phyloP scores from a whole-genome alignment of 768 basidiomycete species.

The Udeniomyces megalosporus region DNA sequence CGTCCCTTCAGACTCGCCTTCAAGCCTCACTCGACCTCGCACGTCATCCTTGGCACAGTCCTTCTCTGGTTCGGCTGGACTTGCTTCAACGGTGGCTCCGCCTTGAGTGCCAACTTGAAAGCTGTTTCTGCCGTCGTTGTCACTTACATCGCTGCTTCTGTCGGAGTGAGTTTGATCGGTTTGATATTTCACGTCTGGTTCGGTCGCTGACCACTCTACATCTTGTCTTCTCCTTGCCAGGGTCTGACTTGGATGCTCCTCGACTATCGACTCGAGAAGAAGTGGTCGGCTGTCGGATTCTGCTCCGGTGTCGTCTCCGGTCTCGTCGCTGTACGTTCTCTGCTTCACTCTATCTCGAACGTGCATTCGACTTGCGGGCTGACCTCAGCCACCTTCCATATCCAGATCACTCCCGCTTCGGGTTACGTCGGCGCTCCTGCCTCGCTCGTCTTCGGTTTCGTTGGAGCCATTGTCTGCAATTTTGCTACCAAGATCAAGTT shows the following conservation, averaged over 20 bases:
- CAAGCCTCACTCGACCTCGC: slow-evolving; percentile 71
- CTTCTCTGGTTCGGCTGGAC: slow-evolving; percentile 72
- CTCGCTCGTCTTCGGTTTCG: slow-evolving; percentile 54
- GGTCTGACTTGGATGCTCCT: slow-evolving; percentile 58
- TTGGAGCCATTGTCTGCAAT: slow-evolving; percentile 59
- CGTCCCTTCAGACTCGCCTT: slow-evolving; percentile 45
- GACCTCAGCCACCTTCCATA: slow-evolving; percentile 37
- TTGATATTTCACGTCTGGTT: no score
- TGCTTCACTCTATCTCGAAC: no score
- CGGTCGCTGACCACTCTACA: no score
- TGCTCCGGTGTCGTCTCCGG: slow-evolving; percentile 83
- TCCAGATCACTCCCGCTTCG: slow-evolving; percentile 68
- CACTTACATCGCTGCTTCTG: slow-evolving; percentile 45
- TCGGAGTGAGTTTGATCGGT: no score
- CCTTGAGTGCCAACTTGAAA: slow-evolving; percentile 69
- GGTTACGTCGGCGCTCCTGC: slow-evolving; percentile 67
- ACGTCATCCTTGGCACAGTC: slow-evolving; percentile 67
- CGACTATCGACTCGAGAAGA: slow-evolving; percentile 64
- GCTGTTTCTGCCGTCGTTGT: slow-evolving; percentile 76
- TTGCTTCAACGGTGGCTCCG: slow-evolving; percentile 68
- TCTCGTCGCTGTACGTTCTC: slow-evolving; percentile 39
- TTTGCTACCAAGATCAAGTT: slow-evolving; percentile 48
- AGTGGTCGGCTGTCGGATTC: slow-evolving; percentile 80
- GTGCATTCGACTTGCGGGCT: neutral
- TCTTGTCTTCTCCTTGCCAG: no score